phyloP scores from a whole-genome alignment of 2,329 filamentous ascomycete genomes.

The Periconia digitata region DNA sequence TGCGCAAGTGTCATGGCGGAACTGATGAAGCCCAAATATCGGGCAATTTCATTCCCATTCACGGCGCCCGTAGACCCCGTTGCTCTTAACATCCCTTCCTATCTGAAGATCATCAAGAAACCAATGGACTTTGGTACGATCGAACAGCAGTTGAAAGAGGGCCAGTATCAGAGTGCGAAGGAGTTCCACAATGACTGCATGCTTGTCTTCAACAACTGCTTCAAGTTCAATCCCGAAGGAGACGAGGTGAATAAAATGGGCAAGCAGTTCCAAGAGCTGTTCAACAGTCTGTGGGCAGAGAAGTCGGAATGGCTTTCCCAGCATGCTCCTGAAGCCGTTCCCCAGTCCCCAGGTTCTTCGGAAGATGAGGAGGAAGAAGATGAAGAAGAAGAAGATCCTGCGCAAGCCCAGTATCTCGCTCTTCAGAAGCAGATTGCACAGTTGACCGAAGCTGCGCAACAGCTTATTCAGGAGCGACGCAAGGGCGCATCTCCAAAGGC shows the following conservation, averaged over 20 bases:
- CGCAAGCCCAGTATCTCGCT: conserved; percentile 49
- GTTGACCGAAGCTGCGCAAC: conserved; percentile 65
- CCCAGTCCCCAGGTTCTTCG: conserved; percentile 67
- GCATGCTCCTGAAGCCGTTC: conserved; percentile 67
- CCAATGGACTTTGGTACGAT: conserved; percentile 95
- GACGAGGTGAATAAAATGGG: conserved; percentile 75
- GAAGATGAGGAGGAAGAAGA: conserved; percentile 68
- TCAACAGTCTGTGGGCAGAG: conserved; percentile 72
- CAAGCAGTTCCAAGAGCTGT: conserved; percentile 71
- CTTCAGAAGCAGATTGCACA: conserved; percentile 70
- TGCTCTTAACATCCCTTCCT: conserved; percentile 87
- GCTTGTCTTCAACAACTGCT: conserved; percentile 86
- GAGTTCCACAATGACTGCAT: conserved; percentile 84
- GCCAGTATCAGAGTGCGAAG: conserved; percentile 78
- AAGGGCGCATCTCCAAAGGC: conserved; percentile 61
- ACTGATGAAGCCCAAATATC: conserved; percentile 73
- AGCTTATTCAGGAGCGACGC: conserved; percentile 41
- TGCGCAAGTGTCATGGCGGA: conserved; percentile 81
- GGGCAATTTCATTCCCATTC: conserved; percentile 71
- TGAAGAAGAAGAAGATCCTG: conserved; percentile 55
- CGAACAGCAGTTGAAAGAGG: conserved; percentile 70
- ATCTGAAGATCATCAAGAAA: conserved; percentile 91
- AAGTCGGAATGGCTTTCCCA: conserved; percentile 81
- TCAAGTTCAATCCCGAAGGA: conserved; percentile 81
- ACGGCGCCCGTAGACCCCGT: conserved; percentile 87